These are phyloP conservation scores for Penicillium turbatum DNA, from an alignment of 495 filamentous ascomycete species.

Conservation along the genomic window DNA sequence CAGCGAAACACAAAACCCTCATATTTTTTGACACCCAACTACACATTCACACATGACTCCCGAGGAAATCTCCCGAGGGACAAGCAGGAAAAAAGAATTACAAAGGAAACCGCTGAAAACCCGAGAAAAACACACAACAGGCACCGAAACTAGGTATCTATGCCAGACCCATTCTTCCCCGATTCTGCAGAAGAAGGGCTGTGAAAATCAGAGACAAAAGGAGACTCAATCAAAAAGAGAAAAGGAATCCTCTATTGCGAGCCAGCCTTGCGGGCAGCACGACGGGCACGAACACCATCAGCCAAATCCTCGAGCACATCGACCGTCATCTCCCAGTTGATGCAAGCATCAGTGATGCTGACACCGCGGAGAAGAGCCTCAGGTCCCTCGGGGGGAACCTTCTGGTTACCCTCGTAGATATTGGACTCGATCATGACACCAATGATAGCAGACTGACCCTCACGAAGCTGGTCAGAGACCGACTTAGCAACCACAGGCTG, in stretches of 20 bases:
- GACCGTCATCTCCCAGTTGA: constrained; percentile 88
- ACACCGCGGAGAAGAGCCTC: constrained; percentile 81
- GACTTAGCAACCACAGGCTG: constrained; percentile 87
- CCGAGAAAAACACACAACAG: constrained; percentile 6
- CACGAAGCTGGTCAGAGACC: constrained; percentile 78
- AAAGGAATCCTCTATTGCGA: constrained; percentile 15
- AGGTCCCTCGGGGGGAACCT: constrained; percentile 81
- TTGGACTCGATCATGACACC: constrained; percentile 99
- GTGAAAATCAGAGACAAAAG: constrained; percentile 1
- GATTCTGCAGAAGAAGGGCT: not conserved
- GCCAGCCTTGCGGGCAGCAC: constrained; percentile 40
- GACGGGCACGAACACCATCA: constrained; percentile 71
- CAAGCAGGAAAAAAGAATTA: constrained; percentile 3
- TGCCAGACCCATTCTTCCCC: constrained; percentile 4
- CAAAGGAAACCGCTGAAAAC: constrained; percentile 13
- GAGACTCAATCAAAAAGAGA: not conserved
- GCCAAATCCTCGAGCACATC: constrained; percentile 82
- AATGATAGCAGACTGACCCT: constrained; percentile 83
- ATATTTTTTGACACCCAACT: constrained; percentile 7
- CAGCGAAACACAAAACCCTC: not conserved
- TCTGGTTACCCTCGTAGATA: constrained; percentile 93
- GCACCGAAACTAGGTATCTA: constrained; percentile 20
- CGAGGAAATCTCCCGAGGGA: not conserved
- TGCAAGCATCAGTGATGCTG: constrained; percentile 96
- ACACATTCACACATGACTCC: not conserved